phyloP scores from a whole-genome alignment of 352 stramenopile species.

The Phytophthora boehmeriae region DNA sequence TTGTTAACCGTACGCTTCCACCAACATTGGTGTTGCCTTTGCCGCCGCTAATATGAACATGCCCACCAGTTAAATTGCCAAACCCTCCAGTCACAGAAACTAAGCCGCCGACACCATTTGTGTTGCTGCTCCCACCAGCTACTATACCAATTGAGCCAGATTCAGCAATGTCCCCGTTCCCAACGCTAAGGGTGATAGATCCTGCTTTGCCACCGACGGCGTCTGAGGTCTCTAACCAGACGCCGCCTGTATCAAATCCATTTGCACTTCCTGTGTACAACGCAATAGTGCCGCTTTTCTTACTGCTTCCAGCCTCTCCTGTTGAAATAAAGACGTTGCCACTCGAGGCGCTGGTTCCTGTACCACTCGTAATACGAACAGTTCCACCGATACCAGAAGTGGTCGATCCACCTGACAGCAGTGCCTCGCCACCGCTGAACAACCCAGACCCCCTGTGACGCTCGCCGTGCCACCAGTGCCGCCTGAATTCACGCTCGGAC shows the following conservation, averaged over 20 bases:
- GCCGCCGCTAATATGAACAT: constrained; percentile 21
- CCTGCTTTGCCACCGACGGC: constrained; percentile 29
- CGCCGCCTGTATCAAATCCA: constrained; percentile 24
- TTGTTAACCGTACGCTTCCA: constrained; percentile 27
- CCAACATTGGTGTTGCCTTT: constrained; percentile 16
- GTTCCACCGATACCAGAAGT: constrained; percentile 8
- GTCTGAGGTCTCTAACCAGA: constrained; percentile 34
- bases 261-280: constrained; percentile 32
- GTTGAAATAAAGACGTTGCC: constrained; percentile 30
- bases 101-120: constrained; percentile 17
- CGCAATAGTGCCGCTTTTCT: constrained; percentile 27
- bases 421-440: constrained; percentile 27
- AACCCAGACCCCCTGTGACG: constrained; percentile 24
- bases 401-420: constrained; percentile 30
- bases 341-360: constrained; percentile 21
- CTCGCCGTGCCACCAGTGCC: constrained; percentile 35
- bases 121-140: constrained; percentile 7
- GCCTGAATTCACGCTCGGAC: constrained; percentile 17
- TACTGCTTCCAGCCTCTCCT: constrained; percentile 4
- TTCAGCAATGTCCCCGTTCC: constrained; percentile 8
- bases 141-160: constrained; percentile 14
- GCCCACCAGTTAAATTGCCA: constrained; percentile 17
- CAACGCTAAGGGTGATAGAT: constrained; percentile 23
- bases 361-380: constrained; percentile 37
- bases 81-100: constrained; percentile 19